Percentiles rank a stretch among this genome's conserved stretches.
phyloP scores from a whole-genome alignment of 805 yeast genomes.

The Dipodascus albidus region DNA sequence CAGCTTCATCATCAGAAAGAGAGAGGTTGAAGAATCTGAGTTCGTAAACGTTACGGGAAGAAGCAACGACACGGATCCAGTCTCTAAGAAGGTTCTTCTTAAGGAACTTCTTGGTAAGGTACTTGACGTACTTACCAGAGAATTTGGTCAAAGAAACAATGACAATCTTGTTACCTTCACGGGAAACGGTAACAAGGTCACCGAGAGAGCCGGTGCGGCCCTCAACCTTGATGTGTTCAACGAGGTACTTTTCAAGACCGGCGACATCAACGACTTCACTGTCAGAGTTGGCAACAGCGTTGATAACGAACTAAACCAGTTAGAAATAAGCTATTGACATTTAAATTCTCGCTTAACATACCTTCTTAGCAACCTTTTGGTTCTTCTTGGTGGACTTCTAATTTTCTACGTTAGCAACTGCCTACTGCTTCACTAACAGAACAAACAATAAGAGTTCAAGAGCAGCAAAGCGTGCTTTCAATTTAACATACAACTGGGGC shows the following conservation, averaged over 20 bases:
- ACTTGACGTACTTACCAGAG: conserved; percentile 99
- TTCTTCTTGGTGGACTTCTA: conserved; percentile 66
- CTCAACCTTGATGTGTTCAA: conserved; percentile 98
- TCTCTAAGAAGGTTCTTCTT: conserved; percentile 99
- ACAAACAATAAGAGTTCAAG: conserved; percentile 20
- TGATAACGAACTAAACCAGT: conserved; percentile 76
- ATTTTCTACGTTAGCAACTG: conserved; percentile 38
- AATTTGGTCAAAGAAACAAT: conserved; percentile 89
- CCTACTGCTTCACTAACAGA: conserved; percentile 49
- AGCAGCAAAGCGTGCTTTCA: conserved; percentile 31
- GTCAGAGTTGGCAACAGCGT: conserved; percentile 92
- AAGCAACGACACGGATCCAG: conserved; percentile 98
- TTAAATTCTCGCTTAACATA: conserved; percentile 3
- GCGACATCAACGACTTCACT: conserved; percentile 97
- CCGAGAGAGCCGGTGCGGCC: conserved; percentile 95
- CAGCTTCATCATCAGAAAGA: conserved; percentile 90
- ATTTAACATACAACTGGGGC: conserved; percentile 79
- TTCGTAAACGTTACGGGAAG: conserved; percentile 90
- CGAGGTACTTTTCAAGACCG: conserved; percentile 93
- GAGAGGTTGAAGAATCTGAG: conserved; percentile 98
- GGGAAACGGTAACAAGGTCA: conserved; percentile 78
- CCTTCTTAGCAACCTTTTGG: conserved; percentile 32
- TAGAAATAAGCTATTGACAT: conserved; percentile 24
- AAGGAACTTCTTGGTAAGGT: conserved; percentile 98
- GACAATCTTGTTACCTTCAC: conserved; percentile 79